A percentile compares a stretch with the other conserved stretches of the same genome.
Conservation (phyloP, 768 basidiomycete species). For the Gautieria morchelliformis region DNA sequence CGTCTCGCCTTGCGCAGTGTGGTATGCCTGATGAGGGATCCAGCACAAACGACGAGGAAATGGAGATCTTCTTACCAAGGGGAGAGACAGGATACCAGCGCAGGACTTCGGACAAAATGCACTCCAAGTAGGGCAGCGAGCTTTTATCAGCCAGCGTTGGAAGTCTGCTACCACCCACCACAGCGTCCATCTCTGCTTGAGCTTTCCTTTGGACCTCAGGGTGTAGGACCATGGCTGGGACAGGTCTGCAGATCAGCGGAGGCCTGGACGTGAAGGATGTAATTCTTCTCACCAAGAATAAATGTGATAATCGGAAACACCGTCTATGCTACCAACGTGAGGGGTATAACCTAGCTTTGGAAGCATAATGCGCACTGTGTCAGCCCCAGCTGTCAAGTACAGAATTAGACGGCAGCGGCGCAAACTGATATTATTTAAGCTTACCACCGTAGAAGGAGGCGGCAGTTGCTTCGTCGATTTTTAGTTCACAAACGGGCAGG, state of each 20-base stretch:
- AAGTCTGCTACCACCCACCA: constrained; percentile 6
- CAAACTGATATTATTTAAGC: not conserved
- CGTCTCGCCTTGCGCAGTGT: constrained; percentile 28
- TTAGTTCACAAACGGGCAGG: not conserved
- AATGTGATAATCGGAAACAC: not conserved
- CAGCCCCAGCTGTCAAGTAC: not conserved
- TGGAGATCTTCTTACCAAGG: not conserved
- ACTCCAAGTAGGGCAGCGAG: constrained; percentile 12
- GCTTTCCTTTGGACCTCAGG: constrained; percentile 10
- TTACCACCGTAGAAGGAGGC: not conserved
- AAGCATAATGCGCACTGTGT: not conserved
- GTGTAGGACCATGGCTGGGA: constrained; percentile 8
- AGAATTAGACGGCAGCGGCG: not conserved
- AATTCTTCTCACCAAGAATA: not conserved
- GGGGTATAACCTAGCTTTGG: not conserved
- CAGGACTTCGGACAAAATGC: constrained; percentile 9
- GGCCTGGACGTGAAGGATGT: too few species aligned
- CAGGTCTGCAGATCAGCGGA: not conserved
- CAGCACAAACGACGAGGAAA: too few species aligned
- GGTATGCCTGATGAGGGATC: constrained; percentile 26
- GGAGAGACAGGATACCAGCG: constrained; percentile 10
- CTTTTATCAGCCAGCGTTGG: constrained; percentile 6
- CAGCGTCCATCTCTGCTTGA: constrained; percentile 11
- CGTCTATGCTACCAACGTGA: not conserved
- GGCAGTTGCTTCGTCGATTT: not conserved